These are phyloP conservation scores for Omphalea diandra DNA, from an alignment of 441 rosid species.

Conservation along the genomic window DNA sequence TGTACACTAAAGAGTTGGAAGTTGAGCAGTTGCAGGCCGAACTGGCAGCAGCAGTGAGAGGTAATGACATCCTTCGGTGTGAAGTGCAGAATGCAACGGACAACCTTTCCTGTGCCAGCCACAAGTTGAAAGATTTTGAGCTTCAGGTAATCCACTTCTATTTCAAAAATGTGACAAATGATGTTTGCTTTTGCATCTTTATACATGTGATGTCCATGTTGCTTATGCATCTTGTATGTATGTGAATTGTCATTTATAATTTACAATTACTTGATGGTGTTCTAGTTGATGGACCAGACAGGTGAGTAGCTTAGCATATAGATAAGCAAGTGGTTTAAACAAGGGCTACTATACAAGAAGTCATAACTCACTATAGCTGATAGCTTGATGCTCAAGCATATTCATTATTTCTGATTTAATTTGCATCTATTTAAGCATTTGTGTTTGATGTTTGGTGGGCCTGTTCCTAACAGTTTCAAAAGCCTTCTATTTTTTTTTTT, in stretches of 20 bases:
- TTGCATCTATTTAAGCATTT: too few species aligned
- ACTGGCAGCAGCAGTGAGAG: constrained; percentile 74
- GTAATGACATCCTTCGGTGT: constrained; percentile 67
- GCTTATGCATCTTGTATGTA: too few species aligned
- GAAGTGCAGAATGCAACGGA: constrained; percentile 76
- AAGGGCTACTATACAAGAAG: neutral
- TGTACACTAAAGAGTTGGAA: constrained; percentile 78
- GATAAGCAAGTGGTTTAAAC: neutral
- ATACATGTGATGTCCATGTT: neutral
- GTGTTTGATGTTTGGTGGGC: too few species aligned
- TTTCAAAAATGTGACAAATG: neutral
- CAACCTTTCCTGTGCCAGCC: constrained; percentile 60
- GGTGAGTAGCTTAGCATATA: neutral
- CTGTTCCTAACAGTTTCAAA: too few species aligned
- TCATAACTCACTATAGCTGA: neutral
- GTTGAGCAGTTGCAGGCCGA: constrained; percentile 86
- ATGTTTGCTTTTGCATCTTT: neutral
- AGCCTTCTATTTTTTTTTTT: too few species aligned
- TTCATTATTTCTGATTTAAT: too few species aligned
- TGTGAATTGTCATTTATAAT: too few species aligned
- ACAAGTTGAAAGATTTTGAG: constrained; percentile 73
- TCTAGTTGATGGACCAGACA: neutral
- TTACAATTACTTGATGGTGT: too few species aligned
- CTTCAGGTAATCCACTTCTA: constrained; percentile 59
- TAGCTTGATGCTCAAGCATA: too few species aligned